Percentiles rank a stretch among this genome's conserved stretches.
Conservation (phyloP, 2,329 filamentous ascomycete genomes). For the Aureobasidium sp. region DNA sequence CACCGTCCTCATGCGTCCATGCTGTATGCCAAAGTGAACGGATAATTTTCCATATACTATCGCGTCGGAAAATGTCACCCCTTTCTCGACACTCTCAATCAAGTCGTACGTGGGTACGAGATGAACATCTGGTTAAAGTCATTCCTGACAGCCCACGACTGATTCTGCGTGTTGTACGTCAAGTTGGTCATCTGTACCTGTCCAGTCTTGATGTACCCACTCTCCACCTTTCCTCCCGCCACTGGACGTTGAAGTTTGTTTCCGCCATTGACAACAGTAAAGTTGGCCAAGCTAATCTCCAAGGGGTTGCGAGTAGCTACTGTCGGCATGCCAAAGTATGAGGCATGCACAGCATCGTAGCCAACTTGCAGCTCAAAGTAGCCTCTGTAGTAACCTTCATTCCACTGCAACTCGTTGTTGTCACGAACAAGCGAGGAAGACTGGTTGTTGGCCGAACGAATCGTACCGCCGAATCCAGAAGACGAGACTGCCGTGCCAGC, state of each 20-base stretch:
- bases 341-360: conserved; percentile 46
- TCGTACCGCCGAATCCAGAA: conserved; percentile 46
- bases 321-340: conserved; percentile 54
- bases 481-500: conserved; percentile 59
- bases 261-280: conserved; percentile 52
- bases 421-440: conserved; percentile 32
- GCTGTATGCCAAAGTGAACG: too few relatives aligned
- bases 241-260: conserved; percentile 47
- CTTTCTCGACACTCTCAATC: too few relatives aligned
- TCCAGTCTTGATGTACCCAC: conserved; percentile 45
- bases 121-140: conserved; percentile 11
- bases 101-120: background rate
- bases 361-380: conserved; percentile 57
- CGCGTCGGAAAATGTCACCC: too few relatives aligned
- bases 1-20: too few relatives aligned
- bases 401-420: conserved; percentile 60
- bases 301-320: conserved; percentile 49
- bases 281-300: conserved; percentile 58
- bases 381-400: conserved; percentile 61
- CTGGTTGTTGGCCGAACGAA: conserved; percentile 40
- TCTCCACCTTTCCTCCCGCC: conserved; percentile 41
- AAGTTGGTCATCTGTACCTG: conserved; percentile 21
- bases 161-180: conserved; percentile 19
- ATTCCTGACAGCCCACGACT: conserved; percentile 11
- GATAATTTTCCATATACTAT: too few relatives aligned